Conservation (phyloP, 495 filamentous ascomycete species). For the Bacidia rubella region DNA sequence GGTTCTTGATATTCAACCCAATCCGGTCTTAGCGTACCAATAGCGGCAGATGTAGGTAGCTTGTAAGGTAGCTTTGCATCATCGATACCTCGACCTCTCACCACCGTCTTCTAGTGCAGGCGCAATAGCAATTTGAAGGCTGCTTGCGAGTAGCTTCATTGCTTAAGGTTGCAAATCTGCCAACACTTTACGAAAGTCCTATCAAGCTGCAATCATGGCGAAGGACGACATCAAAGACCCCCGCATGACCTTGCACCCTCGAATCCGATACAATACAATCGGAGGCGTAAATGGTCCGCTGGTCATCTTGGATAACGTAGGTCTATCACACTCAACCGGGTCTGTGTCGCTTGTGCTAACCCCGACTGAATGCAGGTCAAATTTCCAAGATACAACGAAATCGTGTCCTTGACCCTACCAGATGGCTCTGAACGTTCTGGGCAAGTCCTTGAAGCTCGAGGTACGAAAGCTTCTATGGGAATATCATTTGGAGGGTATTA, state of each 20-base stretch:
- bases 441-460: constrained; percentile 94
- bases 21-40: too few relatives aligned
- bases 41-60: too few relatives aligned
- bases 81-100: too few relatives aligned
- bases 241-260: constrained; percentile 72
- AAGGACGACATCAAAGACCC: constrained; percentile 50
- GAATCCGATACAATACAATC: constrained; percentile 95
- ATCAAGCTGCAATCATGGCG: constrained; percentile 35
- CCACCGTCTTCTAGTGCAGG: too few relatives aligned
- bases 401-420: constrained; percentile 87
- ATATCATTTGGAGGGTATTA: neutral
- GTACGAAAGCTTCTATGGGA: constrained; percentile 30
- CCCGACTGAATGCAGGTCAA: constrained; percentile 53
- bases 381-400: constrained; percentile 94
- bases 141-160: neutral
- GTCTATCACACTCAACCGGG: neutral
- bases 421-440: constrained; percentile 90
- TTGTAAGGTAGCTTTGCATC: too few relatives aligned
- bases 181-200: too few relatives aligned
- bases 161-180: too few relatives aligned
- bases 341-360: neutral
- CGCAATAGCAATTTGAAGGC: neutral
- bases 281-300: constrained; percentile 94
- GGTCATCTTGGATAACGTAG: constrained; percentile 90
- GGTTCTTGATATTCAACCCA: too few relatives aligned